phyloP scores from a whole-genome alignment of 108 stramenopile species.

The Pinguiococcus pyrenoidosus region DNA sequence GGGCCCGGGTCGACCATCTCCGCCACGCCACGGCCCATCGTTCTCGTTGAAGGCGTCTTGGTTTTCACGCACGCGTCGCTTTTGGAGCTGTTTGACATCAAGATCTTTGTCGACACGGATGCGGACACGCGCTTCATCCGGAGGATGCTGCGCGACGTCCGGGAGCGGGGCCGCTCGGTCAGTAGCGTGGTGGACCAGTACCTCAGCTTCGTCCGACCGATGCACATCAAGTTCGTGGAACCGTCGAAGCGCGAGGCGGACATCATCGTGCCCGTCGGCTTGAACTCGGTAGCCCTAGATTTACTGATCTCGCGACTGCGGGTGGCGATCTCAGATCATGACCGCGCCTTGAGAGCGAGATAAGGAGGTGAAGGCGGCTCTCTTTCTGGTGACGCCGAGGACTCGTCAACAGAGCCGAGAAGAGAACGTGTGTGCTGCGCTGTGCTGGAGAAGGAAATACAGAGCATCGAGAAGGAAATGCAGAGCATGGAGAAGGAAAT shows the following conservation, averaged over 20 bases:
- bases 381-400: too few relatives aligned
- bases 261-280: conserved; percentile 57
- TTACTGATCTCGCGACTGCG: conserved; percentile 21
- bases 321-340: background rate
- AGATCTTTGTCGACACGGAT: conserved; percentile 69
- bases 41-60: conserved; percentile 81
- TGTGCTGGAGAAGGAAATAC: too few relatives aligned
- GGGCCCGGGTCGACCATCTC: conserved; percentile 16
- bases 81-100: conserved; percentile 62
- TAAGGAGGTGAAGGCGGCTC: too few relatives aligned
- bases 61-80: conserved; percentile 61
- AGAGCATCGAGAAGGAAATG: too few relatives aligned
- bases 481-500: too few relatives aligned
- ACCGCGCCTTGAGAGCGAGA: too few relatives aligned
- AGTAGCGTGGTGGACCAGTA: conserved; percentile 69
- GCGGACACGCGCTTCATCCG: conserved; percentile 69
- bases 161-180: conserved; percentile 61
- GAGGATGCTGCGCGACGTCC: conserved; percentile 62
- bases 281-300: conserved; percentile 35
- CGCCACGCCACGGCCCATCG: conserved; percentile 42
- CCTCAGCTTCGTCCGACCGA: conserved; percentile 66
- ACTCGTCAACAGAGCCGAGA: too few relatives aligned
- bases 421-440: too few relatives aligned
- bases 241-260: conserved; percentile 73
- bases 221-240: conserved; percentile 80